Base-by-base conservation (phyloP, 2,329 filamentous ascomycete species). In the Penicillium frequentans region DNA sequence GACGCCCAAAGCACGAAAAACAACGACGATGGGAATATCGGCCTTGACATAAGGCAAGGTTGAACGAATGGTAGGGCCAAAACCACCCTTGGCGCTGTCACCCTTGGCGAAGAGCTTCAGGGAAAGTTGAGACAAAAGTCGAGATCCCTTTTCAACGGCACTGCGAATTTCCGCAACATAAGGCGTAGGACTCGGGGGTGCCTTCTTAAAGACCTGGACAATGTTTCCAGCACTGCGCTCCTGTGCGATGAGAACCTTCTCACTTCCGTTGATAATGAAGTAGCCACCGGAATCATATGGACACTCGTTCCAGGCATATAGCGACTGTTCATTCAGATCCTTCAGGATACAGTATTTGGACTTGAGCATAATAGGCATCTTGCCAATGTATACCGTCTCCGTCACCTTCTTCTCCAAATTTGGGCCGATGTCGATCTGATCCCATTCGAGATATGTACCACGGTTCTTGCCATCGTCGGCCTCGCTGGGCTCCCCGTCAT, bases 131-230 rank as follows among this genome's bases (percentile, higher is more conserved):
- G 93, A 97, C 66, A 99, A 96, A 51, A 99, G 85, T 27, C 96
- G 86, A 1, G 93, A 97, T 14, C 96, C 95, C 75, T 96, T 97
- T 75, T 99, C 95, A 9, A 98, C 86, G 1, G 96, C 93, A 75
- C 93, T 97, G 77, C 95, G 86, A 67, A 99, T 97, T 76, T 99
- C 95, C 13, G 95, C 96, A 24, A 93, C 90, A 75, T 95, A 96
- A 1, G 92, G 93, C 61, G 91, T 96, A 10, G 91, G 90, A 64
- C 91, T 93, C n/a, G 92, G 91, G 66, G 88, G 85, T 0, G 93
- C 91, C 80, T 99, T 99, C 79, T 96, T 93, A 85, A 99, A 99
- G 27, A 99, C 93, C 77, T 99, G 95, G 5, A 99, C 95, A 57
- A 98, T 99, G 72, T 99, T 99, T 71, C 93, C 95, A 42, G 95